Evolutionary conservation across 306 rosid species (phyloP), one percentile per base, ranked within the genome.

Genomic region (Lupinus albus): DNA sequence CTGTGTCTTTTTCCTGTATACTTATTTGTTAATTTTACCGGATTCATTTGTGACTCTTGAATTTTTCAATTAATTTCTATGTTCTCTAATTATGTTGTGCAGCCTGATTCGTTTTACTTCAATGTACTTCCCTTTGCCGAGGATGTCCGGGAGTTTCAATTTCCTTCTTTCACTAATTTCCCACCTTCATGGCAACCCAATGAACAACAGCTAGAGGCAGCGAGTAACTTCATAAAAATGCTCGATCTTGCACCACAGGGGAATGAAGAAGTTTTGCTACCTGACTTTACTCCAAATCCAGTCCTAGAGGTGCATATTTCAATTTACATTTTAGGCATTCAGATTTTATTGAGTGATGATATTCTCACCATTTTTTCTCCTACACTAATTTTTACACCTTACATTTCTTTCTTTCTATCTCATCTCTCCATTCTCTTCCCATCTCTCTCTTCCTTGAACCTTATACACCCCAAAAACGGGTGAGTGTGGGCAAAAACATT

Each of bases 71-170:
- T 66, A 75, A 47, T 33, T 59, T 53, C 45, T 30, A 39, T 28
- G 39, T 50, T 80, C 61, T 57, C 32, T 70, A 70, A 58, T 71
- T 61, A 5, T 77, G 39, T 45, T 75, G 71, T 75, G 80, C 87
- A 92, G 98, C 84, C 85, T 30, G 98, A 92, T 84, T 92, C 96
- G 3, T 87, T 92, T 78, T 81, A 80, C 89, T 86, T 89, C 81
- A 92, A 89, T 21, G 85, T 84, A 51, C 88, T 92, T 69, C 96
- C 96, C 63, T 92, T 86, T 11, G 87, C 87, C 12, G 96, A 92
- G 80, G 98, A 92, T 63, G 87, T 92, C 71, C 86, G 96, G 50
- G 98, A 92, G 79, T 92, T 86, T 78, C 96, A 87, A 11, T 89
- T 92, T 77, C 85, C 91, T 17, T 89, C 98, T 68, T 79, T 89